Base-by-base conservation (phyloP, 2,329 filamentous ascomycete species). In the Colletotrichum euphorbiae region DNA sequence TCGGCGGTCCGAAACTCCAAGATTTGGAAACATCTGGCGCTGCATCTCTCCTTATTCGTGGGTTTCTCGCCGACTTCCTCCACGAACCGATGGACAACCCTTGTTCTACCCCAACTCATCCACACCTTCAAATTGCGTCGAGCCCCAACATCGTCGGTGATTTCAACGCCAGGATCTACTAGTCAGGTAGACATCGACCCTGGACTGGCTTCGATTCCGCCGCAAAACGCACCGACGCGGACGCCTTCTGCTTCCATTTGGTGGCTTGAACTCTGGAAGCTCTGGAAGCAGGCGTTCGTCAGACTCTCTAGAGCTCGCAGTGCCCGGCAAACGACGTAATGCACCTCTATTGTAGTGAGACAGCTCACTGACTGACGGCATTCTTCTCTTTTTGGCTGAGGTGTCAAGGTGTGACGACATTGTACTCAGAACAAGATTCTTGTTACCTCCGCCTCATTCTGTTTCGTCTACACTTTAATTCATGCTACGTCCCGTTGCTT, bases 1-100 rank as follows among this genome's bases (percentile, higher is more conserved):
- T 69, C 55, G 28, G 60, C 69, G 69, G 69, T 69, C 69, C 69
- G 69, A 56, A 61, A 69, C 55, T 70, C 69, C 69, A 70, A 69
- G 57, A 67, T 56, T 56, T 43, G 56, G 45, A 28, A 67, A 69
- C 56, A 69, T 68, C 57, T 62, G 62, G 50, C 36, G 43, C n/a
- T 15, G 28, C 36, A n/a, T 6, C 9, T 19, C 36, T 57, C 46
- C 46, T 38, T 24, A 69, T 69, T 69, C 67, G 67, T 67, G 67
- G 67, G 40, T 62, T 66, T 58, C 33, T 19, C 13, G 28, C 19
- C 21, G 24, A 8, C 63, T 57, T 58, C 51, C 62, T 61, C 67
- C 62, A 45, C 31, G 46, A 67, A 48, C 67, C 67, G 67, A 67
- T 67, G 17, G 57, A 28, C 19, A 17, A 36, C 63, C 63, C 67